Conservation (phyloP, 2,329 filamentous ascomycete species). For the Teratosphaeria destructans region DNA sequence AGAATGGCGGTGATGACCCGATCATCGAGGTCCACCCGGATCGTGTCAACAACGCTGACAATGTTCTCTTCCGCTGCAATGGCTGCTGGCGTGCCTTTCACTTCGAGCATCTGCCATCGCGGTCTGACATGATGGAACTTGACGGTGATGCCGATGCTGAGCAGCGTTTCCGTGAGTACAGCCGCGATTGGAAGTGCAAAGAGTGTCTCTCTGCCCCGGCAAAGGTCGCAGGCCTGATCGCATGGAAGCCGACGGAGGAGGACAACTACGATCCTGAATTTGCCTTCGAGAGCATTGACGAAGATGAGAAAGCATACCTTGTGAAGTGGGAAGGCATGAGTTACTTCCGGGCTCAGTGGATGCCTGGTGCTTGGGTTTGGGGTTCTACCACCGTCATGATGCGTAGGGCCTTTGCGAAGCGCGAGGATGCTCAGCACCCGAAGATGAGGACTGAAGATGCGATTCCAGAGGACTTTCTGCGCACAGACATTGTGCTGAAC, state of each 20-base stretch:
- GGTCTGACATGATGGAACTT: constrained; percentile 30
- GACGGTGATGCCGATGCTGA: constrained; percentile 42
- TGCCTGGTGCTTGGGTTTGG: constrained; percentile 80
- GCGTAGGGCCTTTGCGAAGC: constrained; percentile 67
- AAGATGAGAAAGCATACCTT: constrained; percentile 83
- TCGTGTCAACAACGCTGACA: constrained; percentile 63
- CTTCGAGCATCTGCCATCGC: constrained; percentile 64
- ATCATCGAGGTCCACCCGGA: constrained; percentile 51
- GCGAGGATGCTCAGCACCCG: constrained; percentile 51
- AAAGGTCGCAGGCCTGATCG: constrained; percentile 70
- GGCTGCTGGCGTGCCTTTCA: constrained; percentile 73
- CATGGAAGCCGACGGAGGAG: constrained; percentile 67
- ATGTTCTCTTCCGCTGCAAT: constrained; percentile 74
- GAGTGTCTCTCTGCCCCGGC: constrained; percentile 56
- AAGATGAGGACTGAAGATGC: constrained; percentile 66
- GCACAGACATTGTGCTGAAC: constrained; percentile 80
- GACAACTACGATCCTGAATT: constrained; percentile 45
- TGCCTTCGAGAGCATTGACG: constrained; percentile 46
- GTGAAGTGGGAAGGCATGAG: constrained; percentile 77
- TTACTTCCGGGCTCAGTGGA: constrained; percentile 76
- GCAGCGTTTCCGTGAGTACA: constrained; percentile 62
- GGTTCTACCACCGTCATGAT: constrained; percentile 54
- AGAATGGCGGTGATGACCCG: constrained; percentile 72
- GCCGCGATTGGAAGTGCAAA: constrained; percentile 65
- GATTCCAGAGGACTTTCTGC: constrained; percentile 75